A percentile compares a stretch with the other conserved stretches of the same genome.
These are phyloP conservation scores for Vitis labrusca DNA, from an alignment of 164 flowering plant genomes.

Conservation along the genomic window DNA sequence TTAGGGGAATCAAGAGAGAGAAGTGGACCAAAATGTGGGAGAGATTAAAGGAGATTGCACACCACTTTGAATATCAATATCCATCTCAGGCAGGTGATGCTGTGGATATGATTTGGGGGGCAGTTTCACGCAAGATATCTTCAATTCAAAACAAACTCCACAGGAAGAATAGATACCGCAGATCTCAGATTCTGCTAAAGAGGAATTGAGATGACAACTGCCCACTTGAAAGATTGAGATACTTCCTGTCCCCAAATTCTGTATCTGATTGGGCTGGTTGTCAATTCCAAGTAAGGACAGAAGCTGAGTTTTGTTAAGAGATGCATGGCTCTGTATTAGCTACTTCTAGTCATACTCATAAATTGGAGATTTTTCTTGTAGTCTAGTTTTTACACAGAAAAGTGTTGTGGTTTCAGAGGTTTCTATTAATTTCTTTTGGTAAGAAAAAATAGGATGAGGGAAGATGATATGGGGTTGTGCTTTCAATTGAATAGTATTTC, in stretches of 20 bases:
- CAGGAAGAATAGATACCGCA: conserved; percentile 45
- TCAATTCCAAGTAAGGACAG: not conserved
- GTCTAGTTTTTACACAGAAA: too few species aligned
- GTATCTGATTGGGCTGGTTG: not conserved
- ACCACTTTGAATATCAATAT: conserved; percentile 70
- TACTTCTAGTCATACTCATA: too few species aligned
- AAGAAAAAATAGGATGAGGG: too few species aligned
- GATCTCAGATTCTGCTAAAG: conserved; percentile 23
- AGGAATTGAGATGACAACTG: conserved; percentile 6
- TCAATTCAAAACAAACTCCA: conserved; percentile 29
- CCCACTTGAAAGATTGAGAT: not conserved
- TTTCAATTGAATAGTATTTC: too few species aligned
- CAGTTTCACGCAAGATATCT: conserved; percentile 50
- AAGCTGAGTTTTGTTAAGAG: not conserved
- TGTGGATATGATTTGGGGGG: conserved; percentile 88
- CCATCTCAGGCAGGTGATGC: conserved; percentile 82
- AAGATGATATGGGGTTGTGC: too few species aligned
- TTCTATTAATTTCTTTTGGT: too few species aligned
- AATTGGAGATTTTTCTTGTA: too few species aligned
- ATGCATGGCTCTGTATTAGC: too few species aligned
- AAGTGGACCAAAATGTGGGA: conserved; percentile 84
- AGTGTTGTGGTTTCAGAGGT: too few species aligned
- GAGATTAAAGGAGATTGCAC: conserved; percentile 53
- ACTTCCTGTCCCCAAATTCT: not conserved
- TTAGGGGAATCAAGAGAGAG: conserved; percentile 50